Percentiles rank a stretch among this genome's conserved stretches.
Conservation (phyloP, 108 stramenopile species). For the Mediolabrus comicus region DNA sequence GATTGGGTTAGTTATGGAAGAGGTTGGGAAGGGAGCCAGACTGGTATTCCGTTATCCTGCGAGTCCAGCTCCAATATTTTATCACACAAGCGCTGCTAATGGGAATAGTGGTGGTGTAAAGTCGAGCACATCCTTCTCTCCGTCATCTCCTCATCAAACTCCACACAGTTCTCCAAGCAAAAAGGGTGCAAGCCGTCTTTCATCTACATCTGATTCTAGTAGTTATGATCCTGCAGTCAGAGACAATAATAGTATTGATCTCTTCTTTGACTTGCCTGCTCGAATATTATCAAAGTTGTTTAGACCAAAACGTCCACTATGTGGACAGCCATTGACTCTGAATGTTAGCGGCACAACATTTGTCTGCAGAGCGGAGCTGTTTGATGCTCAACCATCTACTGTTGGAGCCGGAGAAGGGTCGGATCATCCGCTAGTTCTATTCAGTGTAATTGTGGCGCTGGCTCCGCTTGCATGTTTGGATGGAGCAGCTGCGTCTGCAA, state of each 20-base stretch:
- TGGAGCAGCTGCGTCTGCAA: slow-evolving; percentile 16
- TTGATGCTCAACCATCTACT: slow-evolving; percentile 49
- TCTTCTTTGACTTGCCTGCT: slow-evolving; percentile 78
- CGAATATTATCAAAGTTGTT: slow-evolving; percentile 83
- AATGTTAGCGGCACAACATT: slow-evolving; percentile 78
- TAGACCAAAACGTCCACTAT: slow-evolving; percentile 76
- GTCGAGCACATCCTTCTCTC: no score
- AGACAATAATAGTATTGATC: slow-evolving; percentile 38
- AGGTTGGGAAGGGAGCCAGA: slow-evolving; percentile 62
- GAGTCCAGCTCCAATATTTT: slow-evolving; percentile 39
- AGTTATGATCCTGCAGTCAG: neutral
- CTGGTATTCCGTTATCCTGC: slow-evolving; percentile 83
- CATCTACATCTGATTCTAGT: slow-evolving; percentile 1
- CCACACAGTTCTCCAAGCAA: neutral
- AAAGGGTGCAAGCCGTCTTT: neutral
- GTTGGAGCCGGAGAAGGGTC: slow-evolving; percentile 15
- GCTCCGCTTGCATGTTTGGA: slow-evolving; percentile 29
- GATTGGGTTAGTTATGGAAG: slow-evolving; percentile 79
- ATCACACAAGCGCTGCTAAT: neutral
- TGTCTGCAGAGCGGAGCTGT: slow-evolving; percentile 76
- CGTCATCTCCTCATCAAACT: neutral
- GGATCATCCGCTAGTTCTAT: slow-evolving; percentile 49
- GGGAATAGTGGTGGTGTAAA: neutral
- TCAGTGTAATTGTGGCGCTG: slow-evolving; percentile 79
- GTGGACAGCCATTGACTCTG: slow-evolving; percentile 80